A percentile compares a stretch with the other conserved stretches of the same genome.
Conservation (phyloP, 352 stramenopile genomes). For the Phytophthora sp. region DNA sequence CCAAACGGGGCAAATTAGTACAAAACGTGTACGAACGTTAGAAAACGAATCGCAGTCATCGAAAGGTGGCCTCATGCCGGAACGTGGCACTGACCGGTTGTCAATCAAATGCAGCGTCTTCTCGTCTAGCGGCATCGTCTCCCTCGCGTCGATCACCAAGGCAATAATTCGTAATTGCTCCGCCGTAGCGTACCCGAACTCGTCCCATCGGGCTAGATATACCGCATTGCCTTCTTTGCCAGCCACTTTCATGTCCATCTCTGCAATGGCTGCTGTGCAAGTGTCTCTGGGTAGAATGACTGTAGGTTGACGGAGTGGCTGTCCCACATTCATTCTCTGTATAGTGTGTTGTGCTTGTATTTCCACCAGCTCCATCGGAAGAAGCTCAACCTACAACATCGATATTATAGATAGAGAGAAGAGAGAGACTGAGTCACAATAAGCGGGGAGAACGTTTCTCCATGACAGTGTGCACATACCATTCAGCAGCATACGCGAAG, state of each 20-base stretch:
- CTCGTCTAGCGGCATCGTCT: neutral
- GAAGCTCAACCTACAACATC: conserved; percentile 1
- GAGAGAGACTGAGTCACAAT: no score
- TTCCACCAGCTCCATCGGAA: neutral
- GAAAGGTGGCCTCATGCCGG: neutral
- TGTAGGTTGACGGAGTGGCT: neutral
- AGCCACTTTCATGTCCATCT: conserved; percentile 2
- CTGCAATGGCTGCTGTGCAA: conserved; percentile 8
- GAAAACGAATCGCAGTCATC: neutral
- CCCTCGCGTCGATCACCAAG: neutral
- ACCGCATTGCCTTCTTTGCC: neutral
- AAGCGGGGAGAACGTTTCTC: no score
- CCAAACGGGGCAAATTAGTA: neutral
- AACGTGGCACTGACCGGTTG: neutral
- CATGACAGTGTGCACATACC: no score
- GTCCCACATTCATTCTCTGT: conserved; percentile 12
- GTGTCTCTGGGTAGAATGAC: neutral
- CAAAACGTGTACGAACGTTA: conserved; percentile 5
- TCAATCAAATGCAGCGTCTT: conserved; percentile 6
- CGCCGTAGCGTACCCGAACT: conserved; percentile 6
- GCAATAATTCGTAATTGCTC: conserved; percentile 5
- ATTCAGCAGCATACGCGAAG: conserved; percentile 2
- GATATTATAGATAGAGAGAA: no score
- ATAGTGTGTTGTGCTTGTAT: neutral
- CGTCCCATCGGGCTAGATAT: neutral